Evolutionary conservation across 495 filamentous ascomycete genomes (phyloP).

Genomic region (Pyronema domesticum): DNA sequence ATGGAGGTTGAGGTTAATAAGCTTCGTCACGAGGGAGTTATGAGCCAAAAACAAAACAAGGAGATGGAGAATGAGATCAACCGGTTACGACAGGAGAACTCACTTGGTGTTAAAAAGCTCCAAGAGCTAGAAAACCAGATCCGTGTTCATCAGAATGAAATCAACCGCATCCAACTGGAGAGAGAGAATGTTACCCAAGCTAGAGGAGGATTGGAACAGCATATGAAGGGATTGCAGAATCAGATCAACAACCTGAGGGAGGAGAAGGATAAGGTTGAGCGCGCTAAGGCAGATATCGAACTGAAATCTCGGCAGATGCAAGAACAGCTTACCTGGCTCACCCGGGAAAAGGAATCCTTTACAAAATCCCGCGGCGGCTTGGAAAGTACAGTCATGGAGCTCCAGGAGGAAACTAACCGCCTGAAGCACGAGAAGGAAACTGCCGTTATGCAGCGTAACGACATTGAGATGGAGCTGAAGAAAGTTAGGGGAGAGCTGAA

Average conservation of each 20-base stretch:
- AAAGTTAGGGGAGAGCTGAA: slow-evolving; percentile 37
- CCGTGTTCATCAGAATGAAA: not conserved
- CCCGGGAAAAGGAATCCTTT: not conserved
- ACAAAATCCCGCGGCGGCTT: not conserved
- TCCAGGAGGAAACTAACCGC: not conserved
- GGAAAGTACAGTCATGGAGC: not conserved
- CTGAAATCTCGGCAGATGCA: slow-evolving; percentile 20
- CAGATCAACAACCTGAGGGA: not conserved
- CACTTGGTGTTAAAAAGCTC: not conserved
- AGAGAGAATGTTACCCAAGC: not conserved
- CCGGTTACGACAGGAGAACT: not conserved
- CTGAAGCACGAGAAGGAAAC: slow-evolving; percentile 17
- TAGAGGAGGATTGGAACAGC: not conserved
- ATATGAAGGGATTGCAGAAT: not conserved
- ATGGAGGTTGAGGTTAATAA: slow-evolving; percentile 32
- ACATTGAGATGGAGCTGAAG: slow-evolving; percentile 31
- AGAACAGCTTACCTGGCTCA: not conserved
- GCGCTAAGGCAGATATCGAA: not conserved
- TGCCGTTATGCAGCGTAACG: slow-evolving; percentile 6
- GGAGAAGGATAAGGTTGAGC: not conserved
- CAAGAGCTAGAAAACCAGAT: not conserved
- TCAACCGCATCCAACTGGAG: not conserved
- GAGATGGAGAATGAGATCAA: not conserved
- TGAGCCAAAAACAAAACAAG: not conserved
- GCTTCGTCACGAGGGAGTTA: slow-evolving; percentile 33